These are phyloP conservation scores for Cryptococcus sp. DNA, from an alignment of 1,284 basidiomycete genomes.

Conservation along the genomic window DNA sequence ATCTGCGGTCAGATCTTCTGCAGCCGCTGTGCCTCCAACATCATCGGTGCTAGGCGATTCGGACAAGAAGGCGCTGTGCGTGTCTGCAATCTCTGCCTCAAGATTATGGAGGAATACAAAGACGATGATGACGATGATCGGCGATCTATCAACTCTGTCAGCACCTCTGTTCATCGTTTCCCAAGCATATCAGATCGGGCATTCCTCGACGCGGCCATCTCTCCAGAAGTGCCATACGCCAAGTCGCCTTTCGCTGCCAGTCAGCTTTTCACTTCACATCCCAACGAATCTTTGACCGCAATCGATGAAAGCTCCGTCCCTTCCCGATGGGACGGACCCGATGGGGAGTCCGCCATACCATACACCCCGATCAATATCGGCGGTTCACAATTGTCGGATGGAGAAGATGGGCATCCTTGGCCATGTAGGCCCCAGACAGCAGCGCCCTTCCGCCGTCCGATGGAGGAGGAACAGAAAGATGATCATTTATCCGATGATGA, in stretches of 20 bases:
- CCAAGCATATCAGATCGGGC: slow-evolving; percentile 34
- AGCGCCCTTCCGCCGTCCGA: slow-evolving; percentile 77
- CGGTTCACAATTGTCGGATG: slow-evolving; percentile 39
- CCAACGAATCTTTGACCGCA: slow-evolving; percentile 43
- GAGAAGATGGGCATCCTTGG: slow-evolving; percentile 55
- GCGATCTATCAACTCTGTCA: slow-evolving; percentile 44
- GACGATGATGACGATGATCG: slow-evolving; percentile 68
- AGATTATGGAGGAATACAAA: slow-evolving; percentile 74
- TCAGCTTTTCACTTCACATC: slow-evolving; percentile 64
- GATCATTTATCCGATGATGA: slow-evolving; percentile 17
- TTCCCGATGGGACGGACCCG: slow-evolving; percentile 27
- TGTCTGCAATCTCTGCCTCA: slow-evolving; percentile 90
- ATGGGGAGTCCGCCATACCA: slow-evolving; percentile 27
- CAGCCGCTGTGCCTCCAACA: slow-evolving; percentile 92
- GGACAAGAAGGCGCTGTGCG: slow-evolving; percentile 89
- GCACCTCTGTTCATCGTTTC: slow-evolving; percentile 33
- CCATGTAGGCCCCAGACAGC: slow-evolving; percentile 52
- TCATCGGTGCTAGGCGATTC: slow-evolving; percentile 92
- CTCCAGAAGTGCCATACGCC: slow-evolving; percentile 50
- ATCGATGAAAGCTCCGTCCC: slow-evolving; percentile 47
- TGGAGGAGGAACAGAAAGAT: slow-evolving; percentile 60
- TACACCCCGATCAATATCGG: slow-evolving; percentile 38
- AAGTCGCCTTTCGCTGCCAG: slow-evolving; percentile 87
- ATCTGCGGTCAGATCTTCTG: slow-evolving; percentile 93
- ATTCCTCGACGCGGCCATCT: slow-evolving; percentile 51